A percentile compares a stretch with the other conserved stretches of the same genome.
These are phyloP conservation scores for Fusarium praegraminearum DNA, from an alignment of 2,329 filamentous ascomycete genomes.

Conservation along the genomic window DNA sequence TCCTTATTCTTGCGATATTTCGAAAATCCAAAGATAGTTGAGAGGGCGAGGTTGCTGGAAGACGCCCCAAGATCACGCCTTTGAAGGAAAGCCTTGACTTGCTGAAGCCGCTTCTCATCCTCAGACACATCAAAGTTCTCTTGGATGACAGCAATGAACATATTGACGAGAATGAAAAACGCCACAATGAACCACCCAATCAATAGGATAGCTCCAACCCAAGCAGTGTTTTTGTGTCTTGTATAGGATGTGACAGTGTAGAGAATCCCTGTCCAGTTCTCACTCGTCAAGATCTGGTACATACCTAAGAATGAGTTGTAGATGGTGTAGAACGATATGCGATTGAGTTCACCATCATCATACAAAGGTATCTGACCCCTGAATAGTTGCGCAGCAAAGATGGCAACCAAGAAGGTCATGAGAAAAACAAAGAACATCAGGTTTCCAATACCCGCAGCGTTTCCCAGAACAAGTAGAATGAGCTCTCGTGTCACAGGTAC, in stretches of 20 bases:
- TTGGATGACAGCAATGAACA: conserved; percentile 99
- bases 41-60: conserved; percentile 80
- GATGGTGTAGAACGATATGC: conserved; percentile 86
- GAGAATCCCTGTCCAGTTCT: conserved; percentile 92
- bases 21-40: conserved; percentile 74
- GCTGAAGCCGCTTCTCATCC: conserved; percentile 96
- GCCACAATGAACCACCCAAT: conserved; percentile 96
- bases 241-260: conserved; percentile 83
- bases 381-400: conserved; percentile 93
- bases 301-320: conserved; percentile 97
- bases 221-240: conserved; percentile 75
- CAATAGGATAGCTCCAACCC: conserved; percentile 92
- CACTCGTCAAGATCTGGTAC: conserved; percentile 96
- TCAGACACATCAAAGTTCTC: conserved; percentile 99
- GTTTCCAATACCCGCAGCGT: conserved; percentile 91
- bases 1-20: conserved; percentile 74
- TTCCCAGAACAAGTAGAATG: conserved; percentile 89
- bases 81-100: conserved; percentile 94
- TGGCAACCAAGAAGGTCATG: conserved; percentile 92
- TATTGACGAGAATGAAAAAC: conserved; percentile 96
- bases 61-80: conserved; percentile 84
- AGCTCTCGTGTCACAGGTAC: conserved; percentile 88
- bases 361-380: conserved; percentile 80
- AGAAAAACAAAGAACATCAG: conserved; percentile 96
- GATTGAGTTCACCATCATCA: conserved; percentile 72